Conservation (phyloP, 2,329 filamentous ascomycete species). For the Diaporthe sp. region DNA sequence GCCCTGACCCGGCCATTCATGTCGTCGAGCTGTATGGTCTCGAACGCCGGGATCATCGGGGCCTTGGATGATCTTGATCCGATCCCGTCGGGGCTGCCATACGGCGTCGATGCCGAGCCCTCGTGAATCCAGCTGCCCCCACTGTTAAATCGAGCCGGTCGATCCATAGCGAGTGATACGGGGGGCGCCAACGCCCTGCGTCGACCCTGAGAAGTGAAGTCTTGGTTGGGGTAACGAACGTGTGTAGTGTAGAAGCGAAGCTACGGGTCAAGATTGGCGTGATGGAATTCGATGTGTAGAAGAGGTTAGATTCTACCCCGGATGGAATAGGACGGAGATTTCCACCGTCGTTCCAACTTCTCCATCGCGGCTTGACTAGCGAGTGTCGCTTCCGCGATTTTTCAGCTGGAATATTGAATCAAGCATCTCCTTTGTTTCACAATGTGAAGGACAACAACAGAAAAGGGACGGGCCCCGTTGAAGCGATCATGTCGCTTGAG, state of each 20-base stretch:
- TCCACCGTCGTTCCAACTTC: constrained; percentile 16
- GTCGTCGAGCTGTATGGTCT: constrained; percentile 15
- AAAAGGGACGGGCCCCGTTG: constrained; percentile 8
- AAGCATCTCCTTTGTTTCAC: constrained; percentile 26
- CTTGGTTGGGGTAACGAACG: constrained; percentile 5
- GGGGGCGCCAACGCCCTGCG: constrained; percentile 29
- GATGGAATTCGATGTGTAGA: constrained; percentile 1
- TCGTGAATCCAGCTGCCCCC: constrained; percentile 10
- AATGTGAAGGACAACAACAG: constrained; percentile 15
- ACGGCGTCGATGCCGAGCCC: neutral
- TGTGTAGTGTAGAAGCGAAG: neutral
- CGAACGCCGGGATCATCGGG: constrained; percentile 7
- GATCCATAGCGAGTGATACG: constrained; percentile 27
- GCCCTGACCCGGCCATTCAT: neutral
- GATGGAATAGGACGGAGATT: constrained; percentile 8
- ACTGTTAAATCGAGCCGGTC: constrained; percentile 24
- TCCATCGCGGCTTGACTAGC: constrained; percentile 20
- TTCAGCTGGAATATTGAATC: constrained; percentile 24
- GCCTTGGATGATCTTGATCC: constrained; percentile 1
- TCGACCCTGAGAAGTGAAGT: constrained; percentile 23
- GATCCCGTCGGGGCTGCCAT: constrained; percentile 5
- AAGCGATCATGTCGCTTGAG: constrained; percentile 27
- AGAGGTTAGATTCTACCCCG: constrained; percentile 16
- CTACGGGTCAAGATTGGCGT: neutral
- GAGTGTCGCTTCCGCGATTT: constrained; percentile 14